Base-by-base conservation (phyloP, 1,284 basidiomycete genomes). In the Trametes hirsuta region DNA sequence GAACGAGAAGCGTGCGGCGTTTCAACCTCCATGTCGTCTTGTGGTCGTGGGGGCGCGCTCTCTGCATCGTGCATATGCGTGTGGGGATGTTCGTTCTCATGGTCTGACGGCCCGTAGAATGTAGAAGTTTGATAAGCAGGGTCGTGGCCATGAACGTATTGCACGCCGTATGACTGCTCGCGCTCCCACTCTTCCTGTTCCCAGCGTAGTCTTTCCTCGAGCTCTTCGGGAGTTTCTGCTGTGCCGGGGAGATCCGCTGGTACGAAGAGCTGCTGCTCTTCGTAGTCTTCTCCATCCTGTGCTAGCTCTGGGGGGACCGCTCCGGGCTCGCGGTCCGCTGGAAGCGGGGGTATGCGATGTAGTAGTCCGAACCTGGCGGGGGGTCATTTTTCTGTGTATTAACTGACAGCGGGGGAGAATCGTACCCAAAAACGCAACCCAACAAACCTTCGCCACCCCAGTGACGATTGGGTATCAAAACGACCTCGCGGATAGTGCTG, bases 391-490 rank as follows among this genome's bases (percentile, higher is more conserved):
- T 11, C 14, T 12, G 24, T 2, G 59, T 34, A 47, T 52, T 25
- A 55, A 58, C 24, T 24, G 56, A 44, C 49, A 52, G 36, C n/a
- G 56, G 47, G 36, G 57, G 34, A 53, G 36, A 55, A 51, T 77
- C 90, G 65, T 70, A 94, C 91, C 94, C 95, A 61, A 97, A 96
- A 34, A 97, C 91, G 69, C 95, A 97, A 49, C 95, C 95, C 18
- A 98, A 79, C 34, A 98, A 81, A 0, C 95, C 95, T 71, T 96
- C 94, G 9, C 95, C 95, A 47, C 95, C 95, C 95, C 95, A 98
- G 67, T 96, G 92, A 58, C 94, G 84, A 73, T 97, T 98, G 9
- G 95, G 95, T 45, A 97, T 93, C 34, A 97, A 76, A 22, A 97
- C 93, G 9, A 96, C 94, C 72, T 97, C 94, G 66, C 94, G 84